Evolutionary conservation across 352 stramenopile species (phyloP), one percentile per base, ranked within the genome.

Genomic region (Phytophthora ramorum): DNA sequence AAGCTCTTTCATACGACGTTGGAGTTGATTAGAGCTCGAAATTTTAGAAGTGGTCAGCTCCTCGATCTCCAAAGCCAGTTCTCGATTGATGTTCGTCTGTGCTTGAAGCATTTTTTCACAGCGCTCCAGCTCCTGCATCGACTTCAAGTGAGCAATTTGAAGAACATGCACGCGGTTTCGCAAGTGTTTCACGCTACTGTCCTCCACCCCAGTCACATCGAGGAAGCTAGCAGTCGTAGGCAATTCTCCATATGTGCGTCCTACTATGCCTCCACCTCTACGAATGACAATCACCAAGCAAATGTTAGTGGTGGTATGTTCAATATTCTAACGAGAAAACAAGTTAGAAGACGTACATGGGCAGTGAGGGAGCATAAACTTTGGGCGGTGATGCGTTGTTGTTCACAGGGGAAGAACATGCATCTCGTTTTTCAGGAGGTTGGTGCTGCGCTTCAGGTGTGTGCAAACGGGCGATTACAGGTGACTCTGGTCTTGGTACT

Each of bases 61-160:
- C 52, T 98, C 90, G 30, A 98, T 89, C 62, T 98, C 94, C 32
- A 93, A 71, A 26, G 94, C 76, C 13, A 98, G 76, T 62, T 98
- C 94, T 13, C 88, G 78, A 61, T 98, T 98, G 69, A 98, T 98
- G 43, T 87, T 93, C n/a, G 87, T 97, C 69, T 98, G 95, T 2
- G 92, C 91, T 37, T 98, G 90, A 10, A 98, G 79, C 93, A 98
- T 98, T 66, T 96, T 91, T 57, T 98, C 95, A 40, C 91, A 91
- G 2, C 94, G 76, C 70, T 98, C 95, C 9, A 98, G 72, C 55
- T 98, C 95, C 52, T 96, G 90, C 55, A 92, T 92, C 8, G 93
- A 76, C 45, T 96, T 93, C 6, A 98, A 71, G 55, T 98, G 93
- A 14, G 85, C 81, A 14, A 98, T 78, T 55, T 98, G 91, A 14